Evolutionary conservation across 2,329 filamentous ascomycete genomes (phyloP).

Genomic region (Fusarium stilboides): DNA sequence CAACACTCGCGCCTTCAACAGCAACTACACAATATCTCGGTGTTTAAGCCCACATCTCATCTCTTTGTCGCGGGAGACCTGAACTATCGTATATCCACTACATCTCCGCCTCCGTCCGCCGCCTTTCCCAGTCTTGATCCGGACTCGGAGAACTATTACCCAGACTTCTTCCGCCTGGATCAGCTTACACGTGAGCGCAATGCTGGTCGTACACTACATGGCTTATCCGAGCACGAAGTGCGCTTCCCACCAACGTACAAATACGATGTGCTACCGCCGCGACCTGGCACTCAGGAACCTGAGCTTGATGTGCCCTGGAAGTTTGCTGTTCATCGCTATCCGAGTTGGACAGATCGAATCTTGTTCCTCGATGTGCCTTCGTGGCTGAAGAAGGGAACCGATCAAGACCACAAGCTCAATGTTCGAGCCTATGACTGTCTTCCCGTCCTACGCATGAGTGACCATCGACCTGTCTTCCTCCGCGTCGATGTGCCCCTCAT

Average conservation of each 20-base stretch:
- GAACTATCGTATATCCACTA: slow-evolving; percentile 89
- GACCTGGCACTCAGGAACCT: slow-evolving; percentile 51
- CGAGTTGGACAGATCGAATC: slow-evolving; percentile 94
- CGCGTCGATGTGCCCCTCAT: slow-evolving; percentile 76
- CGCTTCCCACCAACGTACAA: slow-evolving; percentile 96
- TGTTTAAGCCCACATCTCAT: slow-evolving; percentile 83
- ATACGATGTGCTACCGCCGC: slow-evolving; percentile 68
- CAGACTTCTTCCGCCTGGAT: slow-evolving; percentile 78
- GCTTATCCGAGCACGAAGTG: slow-evolving; percentile 81
- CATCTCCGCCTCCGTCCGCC: slow-evolving; percentile 72
- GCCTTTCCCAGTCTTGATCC: slow-evolving; percentile 73
- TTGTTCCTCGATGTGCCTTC: slow-evolving; percentile 78
- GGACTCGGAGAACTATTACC: slow-evolving; percentile 73
- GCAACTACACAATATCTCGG: slow-evolving; percentile 69
- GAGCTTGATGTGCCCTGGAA: slow-evolving; percentile 49
- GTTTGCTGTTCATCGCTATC: slow-evolving; percentile 85
- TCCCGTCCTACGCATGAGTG: slow-evolving; percentile 84
- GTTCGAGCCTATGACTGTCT: slow-evolving; percentile 81
- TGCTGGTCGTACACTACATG: slow-evolving; percentile 81
- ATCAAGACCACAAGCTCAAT: slow-evolving; percentile 55
- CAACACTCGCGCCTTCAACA: slow-evolving; percentile 58
- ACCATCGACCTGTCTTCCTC: slow-evolving; percentile 88
- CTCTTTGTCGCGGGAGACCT: slow-evolving; percentile 92
- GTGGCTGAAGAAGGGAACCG: slow-evolving; percentile 60
- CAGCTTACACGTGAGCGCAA: slow-evolving; percentile 82